A percentile compares a stretch with the other conserved stretches of the same genome.
phyloP scores from a whole-genome alignment of 257 asterid genomes.

The Agastache rugosa region DNA sequence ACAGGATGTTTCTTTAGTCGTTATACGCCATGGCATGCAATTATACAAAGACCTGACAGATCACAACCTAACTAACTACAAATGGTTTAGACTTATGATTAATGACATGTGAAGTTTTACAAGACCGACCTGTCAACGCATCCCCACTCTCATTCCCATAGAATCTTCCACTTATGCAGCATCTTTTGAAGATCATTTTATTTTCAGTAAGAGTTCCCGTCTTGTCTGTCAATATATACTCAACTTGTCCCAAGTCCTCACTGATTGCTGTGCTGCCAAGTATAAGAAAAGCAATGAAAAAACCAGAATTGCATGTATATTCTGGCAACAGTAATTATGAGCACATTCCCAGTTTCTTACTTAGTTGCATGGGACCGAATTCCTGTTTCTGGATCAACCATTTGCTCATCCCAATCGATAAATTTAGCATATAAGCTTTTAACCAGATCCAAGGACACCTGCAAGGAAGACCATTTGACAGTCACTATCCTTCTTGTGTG shows the following conservation, averaged over 20 bases:
- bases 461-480: constrained; percentile 37
- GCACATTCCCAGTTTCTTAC: constrained; percentile 56
- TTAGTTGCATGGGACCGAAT: constrained; percentile 82
- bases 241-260: constrained; percentile 99
- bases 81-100: constrained; percentile 11
- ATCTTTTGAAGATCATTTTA: constrained; percentile 91
- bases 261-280: constrained; percentile 97
- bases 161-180: constrained; percentile 81
- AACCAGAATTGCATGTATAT: constrained; percentile 28
- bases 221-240: constrained; percentile 96
- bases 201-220: constrained; percentile 99
- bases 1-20: constrained; percentile 19
- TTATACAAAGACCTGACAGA: not conserved
- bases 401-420: constrained; percentile 94
- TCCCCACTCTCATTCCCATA: constrained; percentile 90
- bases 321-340: constrained; percentile 29
- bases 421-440: constrained; percentile 95
- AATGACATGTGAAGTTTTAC: constrained; percentile 12
- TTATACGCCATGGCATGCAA: constrained; percentile 11
- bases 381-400: constrained; percentile 90
- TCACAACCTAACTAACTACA: constrained; percentile 17
- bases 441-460: constrained; percentile 98
- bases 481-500: too few species aligned
- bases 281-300: constrained; percentile 43
- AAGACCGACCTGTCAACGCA: constrained; percentile 67